Base-by-base conservation (phyloP, 768 basidiomycete species). In the Lactarius pseudohatsudake region DNA sequence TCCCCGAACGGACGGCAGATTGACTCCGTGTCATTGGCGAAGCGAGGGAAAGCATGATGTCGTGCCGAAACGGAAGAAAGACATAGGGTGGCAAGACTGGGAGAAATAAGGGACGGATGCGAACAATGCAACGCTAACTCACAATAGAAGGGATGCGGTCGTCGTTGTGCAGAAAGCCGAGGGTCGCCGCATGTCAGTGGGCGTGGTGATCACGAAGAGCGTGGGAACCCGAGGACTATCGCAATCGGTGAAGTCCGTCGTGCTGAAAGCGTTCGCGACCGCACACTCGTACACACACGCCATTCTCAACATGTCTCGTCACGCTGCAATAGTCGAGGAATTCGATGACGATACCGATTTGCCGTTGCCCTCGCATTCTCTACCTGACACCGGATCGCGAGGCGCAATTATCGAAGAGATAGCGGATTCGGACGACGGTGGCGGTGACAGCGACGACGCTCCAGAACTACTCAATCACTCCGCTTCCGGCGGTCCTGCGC, bases 321-420 rank as follows among this genome's bases (percentile, higher is more conserved):
- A 86, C 75, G 79, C 86, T 73, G 86, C 85, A 69, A 81, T 87
- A 68, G 82, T 88, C 73, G 86, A 85, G 66, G 92, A 92, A 73
- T 96, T 96, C 73, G 93, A 96, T 84, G 95, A 97, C 79, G 94
- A 96, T 73, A 93, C 92, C 15, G 94, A 96, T 74, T 84, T 96
- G 18, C 91, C 93, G 0, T 81, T 96, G 26, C 94, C 94, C 3
- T 79, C 80, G 38, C 81, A 80, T 16, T 79, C 87, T 0, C 78
- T 96, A 0, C 87, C 87, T 9, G 85, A 87, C 70, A 83, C 85
- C 6, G 89, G 90, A 64, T 65, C 82, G 1, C 84, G 80, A 47
- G 94, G 94, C 1, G 87, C 94, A 2, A 82, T 97, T 22, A 79
- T 97, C 61, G 84, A 93, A 75, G 88, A 93, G 70, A 72, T 69